Conservation (phyloP, 495 filamentous ascomycete species). For the Aspergillus nidulans region DNA sequence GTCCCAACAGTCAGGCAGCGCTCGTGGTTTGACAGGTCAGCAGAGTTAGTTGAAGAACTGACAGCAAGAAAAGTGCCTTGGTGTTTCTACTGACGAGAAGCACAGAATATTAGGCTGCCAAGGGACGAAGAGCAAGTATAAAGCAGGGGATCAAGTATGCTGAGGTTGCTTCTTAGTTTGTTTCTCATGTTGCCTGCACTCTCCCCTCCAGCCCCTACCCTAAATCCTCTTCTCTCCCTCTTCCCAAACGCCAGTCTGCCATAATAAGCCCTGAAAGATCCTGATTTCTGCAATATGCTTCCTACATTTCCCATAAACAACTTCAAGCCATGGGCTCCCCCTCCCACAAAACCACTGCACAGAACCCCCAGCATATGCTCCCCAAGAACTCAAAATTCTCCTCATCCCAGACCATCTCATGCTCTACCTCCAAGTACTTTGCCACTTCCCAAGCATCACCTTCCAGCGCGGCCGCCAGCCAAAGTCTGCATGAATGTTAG, state of each 20-base stretch:
- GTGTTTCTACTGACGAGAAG: not conserved
- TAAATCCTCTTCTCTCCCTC: not conserved
- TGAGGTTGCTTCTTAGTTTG: not conserved
- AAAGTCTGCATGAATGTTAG: constrained; percentile 17
- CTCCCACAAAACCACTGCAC: not conserved
- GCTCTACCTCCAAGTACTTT: constrained; percentile 9
- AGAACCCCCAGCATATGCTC: not conserved
- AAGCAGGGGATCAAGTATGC: not conserved
- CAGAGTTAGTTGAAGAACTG: not conserved
- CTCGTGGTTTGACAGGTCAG: not conserved
- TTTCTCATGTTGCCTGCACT: not conserved
- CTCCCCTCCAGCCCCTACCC: not conserved
- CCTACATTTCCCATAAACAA: constrained; percentile 6
- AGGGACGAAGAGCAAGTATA: constrained; percentile 1
- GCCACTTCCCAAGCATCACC: constrained; percentile 15
- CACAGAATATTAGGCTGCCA: not conserved
- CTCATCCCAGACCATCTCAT: not conserved
- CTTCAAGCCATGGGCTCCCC: constrained; percentile 5
- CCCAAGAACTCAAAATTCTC: not conserved
- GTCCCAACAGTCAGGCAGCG: not conserved
- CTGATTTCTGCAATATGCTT: constrained; percentile 5
- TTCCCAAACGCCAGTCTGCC: not conserved
- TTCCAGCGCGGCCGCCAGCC: constrained; percentile 17
- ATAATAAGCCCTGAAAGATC: not conserved
- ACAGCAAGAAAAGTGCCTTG: not conserved